Evolutionary conservation across 208 protist genomes (phyloP), one percentile per base, ranked within the genome.

Genomic region (Acanthamoeba sp.): DNA sequence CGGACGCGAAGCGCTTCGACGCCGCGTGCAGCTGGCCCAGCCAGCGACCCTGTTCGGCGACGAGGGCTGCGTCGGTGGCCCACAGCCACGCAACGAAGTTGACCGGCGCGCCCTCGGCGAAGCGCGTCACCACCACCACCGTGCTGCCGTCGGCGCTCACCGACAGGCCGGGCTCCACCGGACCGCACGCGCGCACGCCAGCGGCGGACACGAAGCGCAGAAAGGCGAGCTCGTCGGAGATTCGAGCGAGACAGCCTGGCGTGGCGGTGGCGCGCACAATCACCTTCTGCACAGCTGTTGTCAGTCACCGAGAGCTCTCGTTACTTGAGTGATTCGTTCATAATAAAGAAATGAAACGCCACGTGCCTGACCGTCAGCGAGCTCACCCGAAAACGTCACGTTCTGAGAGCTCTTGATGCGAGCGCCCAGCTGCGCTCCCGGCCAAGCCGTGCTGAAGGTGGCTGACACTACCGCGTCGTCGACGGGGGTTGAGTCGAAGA

Each of bases 341-440:
- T 66, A 38, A 24, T 34, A 24, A 10, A 96, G 48, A 40, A 85
- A 95, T 12, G 90, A 22, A 4, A 96, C 50, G 16, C 96, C 27
- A 24, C 24, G 18, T 2, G 87, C 55, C 52, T 96, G 94, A 20
- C 85, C 52, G 20, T 94, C 50, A 1, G 45, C 92, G 29, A 38
- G 4, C 20, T 64, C 82, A 1, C 62, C 69, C 20, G 40, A 16
- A 87, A 73, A 96, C 3, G 95, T 96, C 36, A 96, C 85, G 73
- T 96, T 96, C 78, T 96, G 95, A 29, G 82, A 95, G 32, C 42
- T 27, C 57, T 96, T 96, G 24, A 96, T 22, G 18, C 50, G 59
- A 10, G 88, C 34, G 32, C 87, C 95, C 12, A 96, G n/a, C 29
- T 94, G 38, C 0, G 95, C 20, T 18, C 36, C 64, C 9, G 64